Base-by-base conservation (phyloP, 1,284 basidiomycete species). In the Cryptococcus sp. region DNA sequence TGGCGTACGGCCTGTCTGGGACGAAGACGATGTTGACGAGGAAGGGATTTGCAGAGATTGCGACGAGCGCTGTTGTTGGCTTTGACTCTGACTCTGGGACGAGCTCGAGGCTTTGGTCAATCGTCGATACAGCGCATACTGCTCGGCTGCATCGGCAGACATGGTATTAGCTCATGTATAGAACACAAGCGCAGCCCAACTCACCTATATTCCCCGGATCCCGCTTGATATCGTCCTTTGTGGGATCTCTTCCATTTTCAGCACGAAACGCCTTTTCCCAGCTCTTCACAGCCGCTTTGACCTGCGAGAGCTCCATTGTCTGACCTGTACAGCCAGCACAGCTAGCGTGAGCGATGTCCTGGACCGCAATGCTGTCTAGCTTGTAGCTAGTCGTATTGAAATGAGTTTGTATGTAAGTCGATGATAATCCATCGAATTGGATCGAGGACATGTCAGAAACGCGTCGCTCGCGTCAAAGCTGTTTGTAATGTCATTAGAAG, bases 61-160 rank as follows among this genome's bases (percentile, higher is more conserved):
- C 39, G 50, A 54, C 49, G 26, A 52, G 46, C 13, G 54, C 48
- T 45, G 19, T 39, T 1, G 52, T 50, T 43, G 53, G 54, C 38
- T 45, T 8, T 43, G 19, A n/a, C 26, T 50, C 19, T 29, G 4
- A 16, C 22, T 44, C 13, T 44, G 41, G 13, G 61, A 54, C 45
- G 51, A 37, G 37, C 49, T 55, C 20, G 44, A 45, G 34, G 77
- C 72, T 71, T 88, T 92, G 50, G 83, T 83, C 25, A 91, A 81
- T 57, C 83, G 85, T 79, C 91, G 91, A 81, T 93, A 91, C 39
- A 86, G 82, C 66, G 84, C 89, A 80, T 93, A 93, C 74, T 89
- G 89, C 61, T 85, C 83, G 54, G 87, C 91, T 93, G 70, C 29
- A n/a, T n/a, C n/a, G n/a, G n/a, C n/a, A n/a, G 10, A 17, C 16